Base-by-base conservation (phyloP, 176 grass and related monocot species). In the Triticum aestivum region DNA sequence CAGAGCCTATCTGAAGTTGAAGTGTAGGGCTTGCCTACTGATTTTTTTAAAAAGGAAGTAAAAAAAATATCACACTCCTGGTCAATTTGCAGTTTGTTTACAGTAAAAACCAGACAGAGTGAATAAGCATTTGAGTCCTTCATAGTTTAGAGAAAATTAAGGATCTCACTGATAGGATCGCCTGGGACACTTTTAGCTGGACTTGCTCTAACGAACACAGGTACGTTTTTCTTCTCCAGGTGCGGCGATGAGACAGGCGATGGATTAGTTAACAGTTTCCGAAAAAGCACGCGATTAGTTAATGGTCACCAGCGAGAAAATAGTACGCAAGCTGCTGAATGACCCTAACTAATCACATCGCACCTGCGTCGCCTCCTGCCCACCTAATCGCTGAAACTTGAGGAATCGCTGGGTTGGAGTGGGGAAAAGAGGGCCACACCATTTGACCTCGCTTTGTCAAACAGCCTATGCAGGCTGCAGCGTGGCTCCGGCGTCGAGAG, bases 291-390 rank as follows among this genome's bases (percentile, higher is more conserved):
- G 51, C 8, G 9, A 82, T 82, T 78, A 64, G 63, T 77, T 90
- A 75, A 75, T 63, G 29, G 87, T 59, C 32, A 29, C 27, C 15
- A 12, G 26, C 2, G 8, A 84, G 47, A 79, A 83, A 82, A 14
- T 24, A 17, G 44, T 29, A 71, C 63, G 79, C 65, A 33, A 73
- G 85, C 39, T 35, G 81, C 29, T 87, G 47, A 77, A 85, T 81
- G 30, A 51, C 77, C 38, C 77, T 88, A 91, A 77, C 89, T 54
- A 85, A 81, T 76, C 85, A 81, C 52, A 54, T 63, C 12, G 8
- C 85, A 11, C 69, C 85, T 54, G 75, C 81, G 76, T 91, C 89
- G 63, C 63, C 82, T 91, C 85, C 81, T 38, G 89, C 39, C 51
- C 69, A 91, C 89, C 82, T 77, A 85, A 76, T 77, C 69, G 34